Percentiles rank a stretch among this genome's conserved stretches.
Conservation (phyloP, 495 filamentous ascomycete species). For the Saxophila tyrrhenica region DNA sequence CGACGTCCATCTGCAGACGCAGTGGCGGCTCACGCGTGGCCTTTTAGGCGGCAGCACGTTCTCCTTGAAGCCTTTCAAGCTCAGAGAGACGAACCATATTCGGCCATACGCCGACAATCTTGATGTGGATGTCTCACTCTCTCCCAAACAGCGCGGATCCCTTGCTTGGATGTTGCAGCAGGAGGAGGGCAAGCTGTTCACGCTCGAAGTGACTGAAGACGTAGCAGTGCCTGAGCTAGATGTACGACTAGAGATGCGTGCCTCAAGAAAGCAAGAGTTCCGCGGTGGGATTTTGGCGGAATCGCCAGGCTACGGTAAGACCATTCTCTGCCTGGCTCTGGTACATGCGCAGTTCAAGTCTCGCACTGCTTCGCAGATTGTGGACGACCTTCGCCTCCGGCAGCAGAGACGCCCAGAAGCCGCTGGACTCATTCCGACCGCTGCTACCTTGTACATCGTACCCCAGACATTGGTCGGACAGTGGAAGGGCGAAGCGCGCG, state of each 20-base stretch:
- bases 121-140: conserved; percentile 31
- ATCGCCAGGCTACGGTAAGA: conserved; percentile 76
- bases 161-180: conserved; percentile 56
- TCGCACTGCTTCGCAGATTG: conserved; percentile 1
- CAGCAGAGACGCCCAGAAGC: conserved; percentile 4
- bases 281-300: conserved; percentile 66
- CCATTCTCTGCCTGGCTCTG: conserved; percentile 56
- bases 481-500: conserved; percentile 51
- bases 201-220: conserved; percentile 60
- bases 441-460: conserved; percentile 60
- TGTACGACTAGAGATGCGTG: conserved; percentile 51
- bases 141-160: conserved; percentile 48
- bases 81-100: neutral
- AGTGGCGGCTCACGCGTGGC: conserved; percentile 30
- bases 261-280: conserved; percentile 33
- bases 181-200: conserved; percentile 44
- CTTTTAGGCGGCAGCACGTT: neutral
- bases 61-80: neutral
- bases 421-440: conserved; percentile 33
- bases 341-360: conserved; percentile 38
- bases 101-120: conserved; percentile 29
- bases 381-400: neutral
- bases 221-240: conserved; percentile 44
- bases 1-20: neutral
- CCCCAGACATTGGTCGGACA: conserved; percentile 53